Base-by-base conservation (phyloP, 2,329 filamentous ascomycete genomes). In the Cladosporium sphaerospermum region DNA sequence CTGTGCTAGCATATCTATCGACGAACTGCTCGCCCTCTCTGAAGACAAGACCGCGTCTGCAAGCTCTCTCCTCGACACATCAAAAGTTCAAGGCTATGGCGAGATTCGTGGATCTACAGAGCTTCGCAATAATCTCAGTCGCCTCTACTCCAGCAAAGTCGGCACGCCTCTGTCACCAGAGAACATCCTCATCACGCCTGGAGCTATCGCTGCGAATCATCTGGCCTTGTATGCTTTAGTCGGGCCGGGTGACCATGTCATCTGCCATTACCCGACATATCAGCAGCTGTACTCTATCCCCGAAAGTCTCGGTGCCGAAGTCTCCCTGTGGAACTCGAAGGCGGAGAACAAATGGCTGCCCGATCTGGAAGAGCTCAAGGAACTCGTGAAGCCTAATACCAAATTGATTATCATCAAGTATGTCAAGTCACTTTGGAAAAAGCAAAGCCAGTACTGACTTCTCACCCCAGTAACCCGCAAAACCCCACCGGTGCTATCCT, bases 181-280 rank as follows among this genome's bases (percentile, higher is more conserved):
- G 13, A 83, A 86, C 61, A 78, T 95, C 39, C 69, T 95, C 50
- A 83, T 92, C 54, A 89, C 88, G 0, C 81, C 85, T 31, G 90
- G 90, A 9, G 89, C 88, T 11, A 95, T 95, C 47, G 78, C 82
- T 5, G 89, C 89, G n/a, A 95, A 95, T 64, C 88, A 89, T 61
- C 72, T 93, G n/a, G 73, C 84, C 2, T 78, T 93, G 7, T 91
- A 91, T 67, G 76, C 84, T 1, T 74, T 93, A 6, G 66, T 93
- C 2, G 80, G 81, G 0, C 80, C 83, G 0, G 86, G 84, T 1
- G 88, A 95, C 64, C 89, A 95, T 75, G 86, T 92, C 44, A 79
- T 95, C 54, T 93, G 88, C 63, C 86, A 93, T 54, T 88, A 90
- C 65, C 89, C 90, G 10, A 92, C 88, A 1, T 95, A 93, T 63